Evolutionary conservation across 768 basidiomycete species (phyloP).

Genomic region (Solioccasus polychromus): DNA sequence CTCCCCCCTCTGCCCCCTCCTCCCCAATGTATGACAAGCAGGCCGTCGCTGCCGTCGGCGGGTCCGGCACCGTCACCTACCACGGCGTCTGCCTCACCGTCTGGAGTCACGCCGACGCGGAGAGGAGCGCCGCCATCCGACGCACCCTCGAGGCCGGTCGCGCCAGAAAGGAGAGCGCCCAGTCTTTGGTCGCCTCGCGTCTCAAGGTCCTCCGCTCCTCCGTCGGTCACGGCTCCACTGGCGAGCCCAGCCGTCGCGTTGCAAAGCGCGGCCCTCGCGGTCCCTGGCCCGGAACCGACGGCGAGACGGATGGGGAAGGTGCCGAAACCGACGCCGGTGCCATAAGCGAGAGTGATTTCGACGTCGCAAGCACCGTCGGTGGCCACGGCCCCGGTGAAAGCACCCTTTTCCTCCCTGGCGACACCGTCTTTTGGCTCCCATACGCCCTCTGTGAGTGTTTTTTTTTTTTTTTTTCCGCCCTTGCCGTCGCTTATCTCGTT

Average conservation of each 20-base stretch:
- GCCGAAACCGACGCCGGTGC: conserved; percentile 64
- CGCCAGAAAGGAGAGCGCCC: conserved; percentile 75
- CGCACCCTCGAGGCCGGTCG: conserved; percentile 77
- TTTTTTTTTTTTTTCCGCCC: conserved; percentile 14
- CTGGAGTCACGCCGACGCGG: conserved; percentile 93
- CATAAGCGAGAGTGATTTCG: conserved; percentile 84
- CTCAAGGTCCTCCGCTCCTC: conserved; percentile 64
- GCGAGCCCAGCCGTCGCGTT: conserved; percentile 59
- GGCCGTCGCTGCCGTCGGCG: conserved; percentile 34
- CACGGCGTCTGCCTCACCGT: conserved; percentile 92
- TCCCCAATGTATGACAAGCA: conserved; percentile 34
- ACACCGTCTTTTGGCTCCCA: conserved; percentile 93
- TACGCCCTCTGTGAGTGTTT: conserved; percentile 76
- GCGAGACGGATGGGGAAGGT: conserved; percentile 77
- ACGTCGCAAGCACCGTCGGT: conserved; percentile 68
- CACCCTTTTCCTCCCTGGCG: conserved; percentile 83
- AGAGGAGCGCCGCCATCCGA: conserved; percentile 80
- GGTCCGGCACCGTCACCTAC: conserved; percentile 54
- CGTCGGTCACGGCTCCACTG: conserved; percentile 38
- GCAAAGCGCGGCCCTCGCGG: conserved; percentile 60
- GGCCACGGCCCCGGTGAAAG: conserved; percentile 85
- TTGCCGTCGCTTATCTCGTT: conserved; percentile 8
- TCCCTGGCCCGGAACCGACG: conserved; percentile 65
- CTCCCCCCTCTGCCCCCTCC: conserved; percentile 29
- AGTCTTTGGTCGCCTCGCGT: conserved; percentile 66